Percentiles rank a stretch among this genome's conserved stretches.
These are phyloP conservation scores for Colletotrichum liriopes DNA, from an alignment of 2,329 filamentous ascomycete genomes.

Conservation along the genomic window DNA sequence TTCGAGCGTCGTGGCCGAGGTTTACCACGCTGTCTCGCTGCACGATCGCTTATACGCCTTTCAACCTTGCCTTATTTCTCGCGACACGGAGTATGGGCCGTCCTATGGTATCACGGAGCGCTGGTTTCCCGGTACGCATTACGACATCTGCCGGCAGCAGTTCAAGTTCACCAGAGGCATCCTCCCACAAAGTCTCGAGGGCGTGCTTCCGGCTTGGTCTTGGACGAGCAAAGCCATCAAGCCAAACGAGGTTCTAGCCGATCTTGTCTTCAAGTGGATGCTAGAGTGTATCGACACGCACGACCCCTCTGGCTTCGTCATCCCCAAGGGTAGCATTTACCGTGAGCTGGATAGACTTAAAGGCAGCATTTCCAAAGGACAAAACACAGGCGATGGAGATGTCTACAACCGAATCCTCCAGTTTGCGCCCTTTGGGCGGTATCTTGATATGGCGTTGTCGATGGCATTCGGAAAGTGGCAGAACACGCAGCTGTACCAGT, in stretches of 20 bases:
- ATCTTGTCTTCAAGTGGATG: conserved; percentile 45
- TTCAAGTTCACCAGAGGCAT: conserved; percentile 44
- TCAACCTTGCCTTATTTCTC: conserved; percentile 44
- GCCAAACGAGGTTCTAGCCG: conserved; percentile 45
- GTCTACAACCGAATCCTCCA: conserved; percentile 22
- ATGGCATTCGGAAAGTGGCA: conserved; percentile 22
- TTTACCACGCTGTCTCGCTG: conserved; percentile 46
- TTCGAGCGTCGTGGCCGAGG: conserved; percentile 47
- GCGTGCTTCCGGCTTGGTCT: conserved; percentile 48
- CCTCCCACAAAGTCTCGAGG: conserved; percentile 45
- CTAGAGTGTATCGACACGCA: conserved; percentile 39
- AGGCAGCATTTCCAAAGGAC: not conserved
- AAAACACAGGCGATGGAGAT: conserved; percentile 24
- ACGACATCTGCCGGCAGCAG: conserved; percentile 46
- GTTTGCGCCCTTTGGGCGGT: conserved; percentile 15
- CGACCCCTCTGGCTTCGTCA: conserved; percentile 38
- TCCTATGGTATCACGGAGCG: conserved; percentile 42
- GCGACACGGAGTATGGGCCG: conserved; percentile 32
- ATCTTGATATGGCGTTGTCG: conserved; percentile 20
- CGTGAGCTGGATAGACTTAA: conserved; percentile 30
- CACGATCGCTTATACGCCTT: conserved; percentile 45
- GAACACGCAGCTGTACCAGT: conserved; percentile 19
- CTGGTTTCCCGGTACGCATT: conserved; percentile 48
- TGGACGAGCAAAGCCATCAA: conserved; percentile 43
- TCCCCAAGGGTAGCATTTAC: conserved; percentile 20